These are phyloP conservation scores for Macrophomina tecta DNA, from an alignment of 2,329 filamentous ascomycete species.

Conservation along the genomic window DNA sequence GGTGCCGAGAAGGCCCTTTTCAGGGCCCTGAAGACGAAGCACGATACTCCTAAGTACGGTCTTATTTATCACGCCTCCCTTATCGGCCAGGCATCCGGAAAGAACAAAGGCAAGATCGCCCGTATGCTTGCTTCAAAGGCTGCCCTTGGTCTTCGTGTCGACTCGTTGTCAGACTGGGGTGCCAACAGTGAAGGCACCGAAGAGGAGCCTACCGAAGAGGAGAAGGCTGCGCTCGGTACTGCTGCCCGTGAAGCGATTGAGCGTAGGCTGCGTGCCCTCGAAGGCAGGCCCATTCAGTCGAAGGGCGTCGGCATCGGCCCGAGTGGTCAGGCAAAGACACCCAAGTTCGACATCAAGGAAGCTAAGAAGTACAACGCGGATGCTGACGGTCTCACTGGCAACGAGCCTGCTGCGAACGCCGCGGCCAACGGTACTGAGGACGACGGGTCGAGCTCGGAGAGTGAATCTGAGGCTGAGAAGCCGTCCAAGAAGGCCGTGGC, in stretches of 20 bases:
- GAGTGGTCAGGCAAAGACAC: slow-evolving; percentile 65
- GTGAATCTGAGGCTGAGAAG: slow-evolving; percentile 43
- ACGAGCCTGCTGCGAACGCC: slow-evolving; percentile 65
- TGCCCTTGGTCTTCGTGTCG: slow-evolving; percentile 89
- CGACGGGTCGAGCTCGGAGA: slow-evolving; percentile 42
- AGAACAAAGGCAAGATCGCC: slow-evolving; percentile 99
- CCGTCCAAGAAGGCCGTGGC: slow-evolving; percentile 33
- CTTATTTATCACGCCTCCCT: slow-evolving; percentile 74
- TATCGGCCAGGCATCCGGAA: slow-evolving; percentile 94
- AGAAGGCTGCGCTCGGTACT: slow-evolving; percentile 81
- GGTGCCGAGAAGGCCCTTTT: slow-evolving; percentile 99
- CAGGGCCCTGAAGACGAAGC: slow-evolving; percentile 97
- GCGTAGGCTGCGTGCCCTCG: slow-evolving; percentile 75
- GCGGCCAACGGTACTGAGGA: slow-evolving; percentile 53
- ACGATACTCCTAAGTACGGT: slow-evolving; percentile 98
- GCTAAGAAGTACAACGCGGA: slow-evolving; percentile 93
- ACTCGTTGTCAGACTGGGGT: slow-evolving; percentile 82
- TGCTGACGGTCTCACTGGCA: slow-evolving; percentile 79
- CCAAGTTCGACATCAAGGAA: slow-evolving; percentile 90
- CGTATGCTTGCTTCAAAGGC: slow-evolving; percentile 95
- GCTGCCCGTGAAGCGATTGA: slow-evolving; percentile 75
- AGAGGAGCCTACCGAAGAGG: slow-evolving; percentile 79
- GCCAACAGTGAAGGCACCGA: slow-evolving; percentile 46
- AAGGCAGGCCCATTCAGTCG: slow-evolving; percentile 86
- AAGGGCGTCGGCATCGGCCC: slow-evolving; percentile 77